Base-by-base conservation (phyloP, 2,329 filamentous ascomycete species). In the Elsinoe arachidis region DNA sequence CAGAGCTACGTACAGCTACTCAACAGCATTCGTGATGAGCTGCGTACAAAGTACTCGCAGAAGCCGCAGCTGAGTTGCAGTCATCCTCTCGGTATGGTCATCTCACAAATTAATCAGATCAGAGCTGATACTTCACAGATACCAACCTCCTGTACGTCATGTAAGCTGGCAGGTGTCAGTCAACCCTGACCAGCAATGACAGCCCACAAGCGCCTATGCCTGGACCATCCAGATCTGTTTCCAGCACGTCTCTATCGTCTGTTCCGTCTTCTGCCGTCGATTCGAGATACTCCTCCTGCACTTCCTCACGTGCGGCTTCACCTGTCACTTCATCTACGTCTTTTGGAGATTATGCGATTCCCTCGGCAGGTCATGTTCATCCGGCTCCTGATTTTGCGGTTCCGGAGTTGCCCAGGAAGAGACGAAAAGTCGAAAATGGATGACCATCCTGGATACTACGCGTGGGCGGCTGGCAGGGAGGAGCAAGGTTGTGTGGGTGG, bases 1-100 rank as follows among this genome's bases (percentile, higher is more conserved):
- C 93, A 97, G 77, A 96, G 87, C 74, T 99, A 99, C 69, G 88
- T 97, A 53, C 86, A 96, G 77, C 78, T 99, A 58, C 80, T 99
- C 64, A 97, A 96, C 78, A 96, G 86, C 72, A 91, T 99, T 67
- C 88, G 93, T 58, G 91, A 96, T 58, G 86, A 96, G 68, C 78
- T 99, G 59, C 77, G 87, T 63, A 82, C 82, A 38, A 93, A 95
- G 71, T 99, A 99, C 71, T 80, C 81, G 7, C 93, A 99, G 75
- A 96, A 96, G 76, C 93, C 93, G 55, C 93, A 99, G 77, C 77
- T 99, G 63, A 96, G 91, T 68, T 92, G 89, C 76, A 96, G 90
- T 72, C 93, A 99, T 74, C 93, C 93, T 35, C 77, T 56, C 21
- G 54, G 54, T 99, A 68, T 90, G 92, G 96, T 84, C 75, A 38